These are phyloP conservation scores for Metschnikowia continentalis DNA, from an alignment of 805 yeast species.

Conservation along the genomic window DNA sequence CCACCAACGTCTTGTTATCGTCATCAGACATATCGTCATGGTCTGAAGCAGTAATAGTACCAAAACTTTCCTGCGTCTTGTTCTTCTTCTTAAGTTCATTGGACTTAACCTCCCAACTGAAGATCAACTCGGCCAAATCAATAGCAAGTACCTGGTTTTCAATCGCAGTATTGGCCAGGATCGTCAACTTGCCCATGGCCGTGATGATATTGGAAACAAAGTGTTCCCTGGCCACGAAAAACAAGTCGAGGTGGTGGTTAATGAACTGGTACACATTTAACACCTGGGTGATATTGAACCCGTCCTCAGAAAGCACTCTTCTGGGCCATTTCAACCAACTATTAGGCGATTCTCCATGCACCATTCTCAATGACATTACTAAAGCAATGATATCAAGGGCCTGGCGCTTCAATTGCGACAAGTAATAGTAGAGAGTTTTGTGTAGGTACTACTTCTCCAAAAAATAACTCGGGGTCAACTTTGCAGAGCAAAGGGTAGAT, in stretches of 20 bases:
- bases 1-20: slow-evolving; percentile 2
- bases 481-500: slow-evolving; percentile 80
- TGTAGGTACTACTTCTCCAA: slow-evolving; percentile 79
- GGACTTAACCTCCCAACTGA: slow-evolving; percentile 76
- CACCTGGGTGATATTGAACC: slow-evolving; percentile 80
- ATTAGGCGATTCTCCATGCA: slow-evolving; percentile 48
- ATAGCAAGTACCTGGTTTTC: slow-evolving; percentile 85
- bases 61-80: not conserved
- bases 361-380: slow-evolving; percentile 66
- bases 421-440: slow-evolving; percentile 68
- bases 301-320: slow-evolving; percentile 85
- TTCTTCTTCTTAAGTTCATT: slow-evolving; percentile 15
- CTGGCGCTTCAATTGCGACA: slow-evolving; percentile 75
- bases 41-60: not conserved
- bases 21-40: slow-evolving; percentile 1
- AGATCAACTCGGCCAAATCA: slow-evolving; percentile 79
- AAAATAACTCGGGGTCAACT: slow-evolving; percentile 71
- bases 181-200: slow-evolving; percentile 87
- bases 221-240: slow-evolving; percentile 82
- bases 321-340: slow-evolving; percentile 95
- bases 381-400: slow-evolving; percentile 88
- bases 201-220: slow-evolving; percentile 84
- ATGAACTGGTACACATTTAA: slow-evolving; percentile 84
- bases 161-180: slow-evolving; percentile 67
- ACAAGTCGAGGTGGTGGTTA: slow-evolving; percentile 78